Base-by-base conservation (phyloP, 2,329 filamentous ascomycete genomes). In the Aureobasidium sp. region DNA sequence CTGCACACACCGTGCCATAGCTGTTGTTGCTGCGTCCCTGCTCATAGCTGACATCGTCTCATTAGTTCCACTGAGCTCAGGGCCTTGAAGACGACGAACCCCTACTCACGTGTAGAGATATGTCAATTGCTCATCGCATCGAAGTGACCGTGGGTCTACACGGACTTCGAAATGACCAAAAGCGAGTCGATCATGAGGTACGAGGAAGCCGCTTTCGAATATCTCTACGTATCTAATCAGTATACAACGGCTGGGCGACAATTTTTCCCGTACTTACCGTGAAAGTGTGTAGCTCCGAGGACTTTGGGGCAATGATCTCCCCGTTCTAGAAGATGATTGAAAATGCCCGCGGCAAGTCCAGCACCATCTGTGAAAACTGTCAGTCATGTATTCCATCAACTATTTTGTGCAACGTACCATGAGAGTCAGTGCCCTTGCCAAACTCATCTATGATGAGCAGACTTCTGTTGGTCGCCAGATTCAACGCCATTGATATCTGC, bases 371-470 rank as follows among this genome's bases (percentile, higher is more conserved):
- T 51, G 16, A 14, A 7, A 21, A 19, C 22, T n/a, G 27, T 14
- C 44, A 48, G 21, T 34, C 38, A 16, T 58, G 34, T 24, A 50
- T 8, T 44, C 22, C 7, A 38, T 38, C 6, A 8, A 54, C 16
- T 14, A 34, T 22, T 6, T 6, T 16, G 11, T n/a, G 21, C 11
- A 12, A 5, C 50, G n/a, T 56, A 74, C 74, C 75, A 55, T 74
- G 75, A 11, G 78, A 76, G 55, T 83, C 79, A 0, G 83, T 85
- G 2, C 83, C 83, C 66, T 85, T 86, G 1, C 83, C 83, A 62
- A 98, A 97, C 63, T 98, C 93, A 62, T 98, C 93, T 39, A 97
- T 81, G n/a, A 98, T 74, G 1, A 98, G 67, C 5, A 98, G 73
- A 63, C 88, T 96, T 42, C 81, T 79, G 11, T 79, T 74, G 0